Evolutionary conservation across 2,329 filamentous ascomycete genomes (phyloP), one percentile per base, ranked within the genome.

Genomic region (Lasiodiplodia sp.): DNA sequence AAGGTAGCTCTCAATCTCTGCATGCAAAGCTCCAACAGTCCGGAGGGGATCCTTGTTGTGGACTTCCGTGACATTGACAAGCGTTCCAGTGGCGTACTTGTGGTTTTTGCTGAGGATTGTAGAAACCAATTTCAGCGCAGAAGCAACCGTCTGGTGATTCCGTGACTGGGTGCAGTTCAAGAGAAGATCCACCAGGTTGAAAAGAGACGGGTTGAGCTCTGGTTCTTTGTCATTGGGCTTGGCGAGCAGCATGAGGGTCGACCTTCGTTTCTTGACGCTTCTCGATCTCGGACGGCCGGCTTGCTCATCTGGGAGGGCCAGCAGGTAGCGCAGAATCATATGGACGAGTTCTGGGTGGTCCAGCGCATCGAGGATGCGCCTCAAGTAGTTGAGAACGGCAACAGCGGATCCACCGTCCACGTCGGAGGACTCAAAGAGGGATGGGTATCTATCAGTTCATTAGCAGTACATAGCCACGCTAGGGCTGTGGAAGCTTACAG

Each of bases 361-460:
- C 16, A 99, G 85, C 0, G 93, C 92, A 78, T 97, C 94, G 6
- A 99, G 86, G 67, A 98, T 97, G 52, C 92, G 91, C 69, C 92
- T 91, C 44, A 99, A 85, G 78, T 99, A 98, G 2, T 94, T 97
- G 71, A 98, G 85, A 14, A 99, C 96, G 3, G 96, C 96, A 25
- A 98, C 94, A 0, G 96, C 97, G 7, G 96, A 99, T 66, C 96
- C 96, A 72, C 95, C 96, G 79, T 98, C 95, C 49, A 96, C 92
- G 81, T 99, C 96, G 1, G 96, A 98, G 11, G 96, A 99, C 79
- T 99, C 95, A 16, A 99, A 86, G 38, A 99, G 85, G 1, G 96
- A 99, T 2, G 96, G 96, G 78, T 99, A 97, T 82, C 93, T 96
- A 71, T 2, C 23, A 44, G 40, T 28, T 47, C 38, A 52, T 69